Evolutionary conservation across 2,329 filamentous ascomycete genomes (phyloP).

Genomic region (Orbilia brochopaga): DNA sequence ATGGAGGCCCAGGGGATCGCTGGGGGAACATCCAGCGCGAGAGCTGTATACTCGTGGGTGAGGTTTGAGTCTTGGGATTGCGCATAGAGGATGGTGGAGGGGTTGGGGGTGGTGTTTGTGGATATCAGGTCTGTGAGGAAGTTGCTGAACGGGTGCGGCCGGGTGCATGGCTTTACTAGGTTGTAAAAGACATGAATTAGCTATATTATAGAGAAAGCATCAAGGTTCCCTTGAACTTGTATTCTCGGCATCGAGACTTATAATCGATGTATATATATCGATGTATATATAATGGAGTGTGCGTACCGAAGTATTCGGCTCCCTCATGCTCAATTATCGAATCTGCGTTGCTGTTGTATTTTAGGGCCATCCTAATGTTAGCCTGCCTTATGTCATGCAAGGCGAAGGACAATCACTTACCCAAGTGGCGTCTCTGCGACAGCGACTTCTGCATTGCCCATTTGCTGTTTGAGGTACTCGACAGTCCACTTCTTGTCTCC

Average conservation of each 20-base stretch:
- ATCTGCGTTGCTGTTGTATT: slow-evolving; percentile 55
- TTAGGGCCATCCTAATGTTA: too few relatives aligned
- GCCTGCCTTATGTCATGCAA: too few relatives aligned
- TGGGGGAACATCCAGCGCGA: slow-evolving; percentile 69
- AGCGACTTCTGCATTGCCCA: slow-evolving; percentile 69
- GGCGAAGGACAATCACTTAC: slow-evolving; percentile 58
- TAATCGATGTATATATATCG: too few relatives aligned
- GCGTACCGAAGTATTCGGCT: slow-evolving; percentile 54
- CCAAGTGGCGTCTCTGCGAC: slow-evolving; percentile 78
- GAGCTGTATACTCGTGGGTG: slow-evolving; percentile 70
- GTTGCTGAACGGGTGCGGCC: slow-evolving; percentile 66
- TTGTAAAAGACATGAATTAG: slow-evolving; percentile 59
- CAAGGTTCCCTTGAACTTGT: too few relatives aligned
- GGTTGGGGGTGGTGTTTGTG: slow-evolving; percentile 57
- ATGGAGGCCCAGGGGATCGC: slow-evolving; percentile 75
- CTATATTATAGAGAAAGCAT: too few relatives aligned
- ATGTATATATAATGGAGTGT: neutral
- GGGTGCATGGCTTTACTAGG: slow-evolving; percentile 72
- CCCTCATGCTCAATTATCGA: slow-evolving; percentile 53
- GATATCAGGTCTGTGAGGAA: slow-evolving; percentile 63
- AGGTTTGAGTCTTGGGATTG: slow-evolving; percentile 87
- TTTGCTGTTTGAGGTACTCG: slow-evolving; percentile 64
- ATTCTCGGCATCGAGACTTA: too few relatives aligned
- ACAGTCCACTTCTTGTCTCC: slow-evolving; percentile 66
- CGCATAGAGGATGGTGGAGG: slow-evolving; percentile 65